Evolutionary conservation across 202 grass and related monocot species (phyloP), one percentile per base, ranked within the genome.

Genomic region (Panicum hallii): DNA sequence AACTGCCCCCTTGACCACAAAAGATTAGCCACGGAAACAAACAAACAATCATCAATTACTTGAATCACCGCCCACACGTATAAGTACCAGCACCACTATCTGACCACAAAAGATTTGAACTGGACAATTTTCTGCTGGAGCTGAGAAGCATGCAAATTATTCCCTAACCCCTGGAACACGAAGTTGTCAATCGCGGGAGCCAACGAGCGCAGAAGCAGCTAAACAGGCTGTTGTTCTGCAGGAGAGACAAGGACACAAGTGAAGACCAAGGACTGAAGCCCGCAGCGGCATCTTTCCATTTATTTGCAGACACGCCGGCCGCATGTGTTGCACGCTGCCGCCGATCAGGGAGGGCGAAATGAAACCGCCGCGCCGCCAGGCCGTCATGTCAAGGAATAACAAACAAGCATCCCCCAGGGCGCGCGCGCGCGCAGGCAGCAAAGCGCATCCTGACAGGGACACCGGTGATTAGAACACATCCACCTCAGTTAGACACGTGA

Each of bases 311-410:
- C 11, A 32, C 28, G 17, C 41, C 53, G 17, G 11, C 41, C 43
- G 17, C 83, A 70, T 54, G 70, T 71, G 41, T 52, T 63, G 23
- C 66, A 79, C 66, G 54, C 54, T 86, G 77, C 10, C 41, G 14
- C 32, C 44, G 7, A 56, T n/a, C 11, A 28, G 17, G 19, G 2
- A 34, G 34, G 34, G 34, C 8, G 6, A 26, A 73, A 52, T 49
- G 30, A 20, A 50, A 69, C 5, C 1, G 10, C 14, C n/a, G 5
- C 23, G 2, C 1, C 6, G 4, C 4, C 1, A 2, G 4, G 4
- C 3, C 5, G 50, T 72, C 84, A 44, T 53, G 66, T 53, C 66
- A 16, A 44, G 66, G 13, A 72, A 34, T 54, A 10, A 47, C 53
- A 30, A 26, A 48, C 22, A 40, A 38, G 22, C 2, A 7, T 38